These are phyloP conservation scores for Aspergillus brunneoviolaceus DNA, from an alignment of 2,329 filamentous ascomycete species.

Conservation along the genomic window DNA sequence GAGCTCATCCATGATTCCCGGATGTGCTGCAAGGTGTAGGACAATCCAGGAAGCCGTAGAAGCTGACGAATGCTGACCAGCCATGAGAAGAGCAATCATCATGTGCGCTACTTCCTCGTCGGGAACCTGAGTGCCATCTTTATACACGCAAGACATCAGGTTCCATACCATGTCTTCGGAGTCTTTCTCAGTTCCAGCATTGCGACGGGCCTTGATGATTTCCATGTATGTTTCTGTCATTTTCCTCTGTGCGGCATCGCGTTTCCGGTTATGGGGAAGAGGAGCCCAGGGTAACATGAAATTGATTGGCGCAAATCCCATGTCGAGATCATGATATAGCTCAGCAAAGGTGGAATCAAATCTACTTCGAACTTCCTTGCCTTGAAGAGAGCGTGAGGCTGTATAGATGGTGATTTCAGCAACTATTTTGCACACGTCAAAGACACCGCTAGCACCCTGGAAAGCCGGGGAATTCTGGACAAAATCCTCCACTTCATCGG, in stretches of 20 bases:
- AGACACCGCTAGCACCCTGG: constrained; percentile 65
- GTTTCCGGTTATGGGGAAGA: constrained; percentile 80
- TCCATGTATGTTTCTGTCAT: constrained; percentile 81
- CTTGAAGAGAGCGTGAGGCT: constrained; percentile 80
- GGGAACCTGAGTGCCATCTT: constrained; percentile 74
- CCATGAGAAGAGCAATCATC: constrained; percentile 93
- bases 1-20: constrained; percentile 77
- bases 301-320: constrained; percentile 86
- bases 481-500: constrained; percentile 70
- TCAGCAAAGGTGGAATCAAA: constrained; percentile 79
- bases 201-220: constrained; percentile 72
- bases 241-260: constrained; percentile 75
- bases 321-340: constrained; percentile 85
- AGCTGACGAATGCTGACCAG: constrained; percentile 84
- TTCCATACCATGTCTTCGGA: constrained; percentile 85
- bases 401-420: constrained; percentile 89
- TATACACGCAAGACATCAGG: constrained; percentile 81
- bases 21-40: constrained; percentile 73
- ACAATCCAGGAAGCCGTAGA: constrained; percentile 84
- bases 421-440: constrained; percentile 73
- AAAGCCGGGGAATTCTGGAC: constrained; percentile 66
- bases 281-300: constrained; percentile 88
- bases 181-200: constrained; percentile 51
- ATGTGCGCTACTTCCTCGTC: constrained; percentile 86
- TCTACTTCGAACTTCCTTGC: constrained; percentile 74